Evolutionary conservation across 2,329 filamentous ascomycete species (phyloP).

Genomic region (Harringtonia lauricola): DNA sequence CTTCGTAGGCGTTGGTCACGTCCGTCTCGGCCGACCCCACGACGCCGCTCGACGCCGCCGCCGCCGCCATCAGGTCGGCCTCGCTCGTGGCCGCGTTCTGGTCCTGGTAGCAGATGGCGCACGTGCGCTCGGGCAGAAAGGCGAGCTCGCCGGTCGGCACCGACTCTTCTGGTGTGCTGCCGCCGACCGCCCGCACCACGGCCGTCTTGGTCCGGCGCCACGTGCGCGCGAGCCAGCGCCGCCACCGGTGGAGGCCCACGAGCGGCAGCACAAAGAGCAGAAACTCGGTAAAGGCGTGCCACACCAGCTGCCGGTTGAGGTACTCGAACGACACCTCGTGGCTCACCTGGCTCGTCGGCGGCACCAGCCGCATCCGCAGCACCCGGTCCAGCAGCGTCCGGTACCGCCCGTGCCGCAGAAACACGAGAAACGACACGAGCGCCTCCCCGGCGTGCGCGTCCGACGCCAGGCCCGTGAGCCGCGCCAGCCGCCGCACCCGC

Average conservation of each 20-base stretch:
- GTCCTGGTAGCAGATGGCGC: slow-evolving; percentile 93
- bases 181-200: slow-evolving; percentile 30
- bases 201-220: slow-evolving; percentile 71
- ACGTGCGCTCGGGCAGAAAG: slow-evolving; percentile 87
- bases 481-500: slow-evolving; percentile 45
- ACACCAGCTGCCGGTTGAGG: slow-evolving; percentile 91
- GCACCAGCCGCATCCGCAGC: slow-evolving; percentile 72
- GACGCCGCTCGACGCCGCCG: slow-evolving; percentile 61
- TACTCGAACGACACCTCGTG: slow-evolving; percentile 96
- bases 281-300: slow-evolving; percentile 99
- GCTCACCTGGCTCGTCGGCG: slow-evolving; percentile 73
- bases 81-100: slow-evolving; percentile 71
- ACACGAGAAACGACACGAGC: slow-evolving; percentile 78
- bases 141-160: slow-evolving; percentile 55
- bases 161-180: slow-evolving; percentile 7
- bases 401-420: slow-evolving; percentile 83
- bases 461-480: slow-evolving; percentile 56
- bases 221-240: slow-evolving; percentile 75
- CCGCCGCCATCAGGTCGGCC: slow-evolving; percentile 60
- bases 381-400: slow-evolving; percentile 81
- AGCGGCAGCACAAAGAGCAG: slow-evolving; percentile 93
- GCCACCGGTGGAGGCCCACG: slow-evolving; percentile 90
- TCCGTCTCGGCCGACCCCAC: slow-evolving; percentile 84
- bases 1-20: slow-evolving; percentile 91
- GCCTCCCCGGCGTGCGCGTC: slow-evolving; percentile 73